phyloP scores from a whole-genome alignment of 108 stramenopile species.

The Cyclotella sp. region DNA sequence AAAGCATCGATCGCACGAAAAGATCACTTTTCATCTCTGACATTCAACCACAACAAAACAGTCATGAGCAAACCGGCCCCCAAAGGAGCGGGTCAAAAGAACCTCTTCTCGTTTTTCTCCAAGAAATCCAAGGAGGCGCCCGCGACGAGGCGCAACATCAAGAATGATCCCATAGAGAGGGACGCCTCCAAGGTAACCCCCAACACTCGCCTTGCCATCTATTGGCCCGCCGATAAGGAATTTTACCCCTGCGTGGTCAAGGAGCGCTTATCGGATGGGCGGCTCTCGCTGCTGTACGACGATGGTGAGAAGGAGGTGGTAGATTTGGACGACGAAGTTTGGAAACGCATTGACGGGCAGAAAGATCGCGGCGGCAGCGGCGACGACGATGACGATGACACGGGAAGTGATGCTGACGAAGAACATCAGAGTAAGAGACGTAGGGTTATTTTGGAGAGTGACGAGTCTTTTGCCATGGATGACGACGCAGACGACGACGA shows the following conservation, averaged over 20 bases:
- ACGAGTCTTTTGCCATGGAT: no score
- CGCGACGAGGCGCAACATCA: not conserved
- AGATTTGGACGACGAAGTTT: not conserved
- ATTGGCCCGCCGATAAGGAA: slow-evolving; percentile 65
- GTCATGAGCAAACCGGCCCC: no score
- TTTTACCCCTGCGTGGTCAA: slow-evolving; percentile 50
- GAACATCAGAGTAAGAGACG: not conserved
- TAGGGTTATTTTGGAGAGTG: not conserved
- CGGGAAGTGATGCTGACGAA: not conserved
- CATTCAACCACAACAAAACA: no score
- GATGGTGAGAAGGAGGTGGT: slow-evolving; percentile 73
- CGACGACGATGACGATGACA: not conserved
- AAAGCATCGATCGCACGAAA: no score
- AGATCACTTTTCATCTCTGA: no score
- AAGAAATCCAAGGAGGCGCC: slow-evolving; percentile 42
- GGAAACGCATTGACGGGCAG: not conserved
- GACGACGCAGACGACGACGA: no score
- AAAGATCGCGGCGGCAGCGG: not conserved
- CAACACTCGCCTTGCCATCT: slow-evolving; percentile 24
- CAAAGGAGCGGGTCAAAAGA: slow-evolving; percentile 17
- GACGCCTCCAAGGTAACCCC: slow-evolving; percentile 9
- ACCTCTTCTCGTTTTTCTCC: slow-evolving; percentile 74
- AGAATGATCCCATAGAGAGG: slow-evolving; percentile 4
- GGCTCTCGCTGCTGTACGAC: slow-evolving; percentile 60
- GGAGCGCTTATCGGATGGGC: not conserved